Base-by-base conservation (phyloP, 1,284 basidiomycete species). In the Bjerkandera adusta region DNA sequence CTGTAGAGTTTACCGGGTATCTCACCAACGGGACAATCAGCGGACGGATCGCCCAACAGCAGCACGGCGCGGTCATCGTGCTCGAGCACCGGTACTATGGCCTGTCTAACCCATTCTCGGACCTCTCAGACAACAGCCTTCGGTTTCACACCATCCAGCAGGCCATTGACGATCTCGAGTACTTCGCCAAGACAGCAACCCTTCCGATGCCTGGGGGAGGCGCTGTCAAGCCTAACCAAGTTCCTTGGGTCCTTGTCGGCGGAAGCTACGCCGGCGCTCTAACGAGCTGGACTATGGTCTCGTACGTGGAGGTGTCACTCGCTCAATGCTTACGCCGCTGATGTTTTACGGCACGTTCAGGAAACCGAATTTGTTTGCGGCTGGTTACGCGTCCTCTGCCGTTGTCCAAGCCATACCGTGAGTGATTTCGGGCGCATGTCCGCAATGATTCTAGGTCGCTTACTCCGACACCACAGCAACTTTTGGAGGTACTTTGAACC, bases 401-500 rank as follows among this genome's bases (percentile, higher is more conserved):
- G 83, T 87, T 15, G 85, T 88, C 1, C 70, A 89, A 63, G 78
- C 81, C 3, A 84, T 83, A 50, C 62, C 73, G 79, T 82, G 51
- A 41, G 73, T 62, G 20, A 25, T 30, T 29, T 39, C 12, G 18
- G 5, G n/a, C 13, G 8, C n/a, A n/a, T n/a, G n/a, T n/a, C n/a
- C n/a, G n/a, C 11, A 22, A 22, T 16, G 21, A 16, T 22, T 1
- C 7, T 5, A 41, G 10, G 2, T 27, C 24, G 13, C 33, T 20
- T 13, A 18, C 7, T 5, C 26, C 5, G 20, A n/a, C 12, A 8
- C 13, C 15, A 15, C 45, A 65, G 63, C 25, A 58, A 85, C 57
- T 86, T 76, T 59, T 86, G 84, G 76, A 69, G 68, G 45, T 89
- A 87, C 60, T 87, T 85, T 62, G 82, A 84, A 51, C 83, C 83